Base-by-base conservation (phyloP, 768 basidiomycete species). In the Mycena olivaceomarginata region DNA sequence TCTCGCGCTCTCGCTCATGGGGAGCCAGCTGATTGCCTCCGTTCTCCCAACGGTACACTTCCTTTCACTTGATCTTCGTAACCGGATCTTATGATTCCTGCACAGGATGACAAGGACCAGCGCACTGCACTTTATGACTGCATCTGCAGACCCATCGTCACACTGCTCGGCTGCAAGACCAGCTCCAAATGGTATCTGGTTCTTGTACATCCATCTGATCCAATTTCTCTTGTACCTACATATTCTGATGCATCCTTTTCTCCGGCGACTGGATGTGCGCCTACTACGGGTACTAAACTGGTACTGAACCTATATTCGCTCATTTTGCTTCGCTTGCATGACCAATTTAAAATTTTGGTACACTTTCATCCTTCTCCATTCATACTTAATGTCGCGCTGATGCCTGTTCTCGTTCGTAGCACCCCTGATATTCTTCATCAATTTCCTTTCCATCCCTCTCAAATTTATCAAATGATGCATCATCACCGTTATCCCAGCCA, bases 101-200 rank as follows among this genome's bases (percentile, higher is more conserved):
- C n/a, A n/a, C n/a, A n/a, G n/a, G n/a, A n/a, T n/a, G n/a, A n/a
- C n/a, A n/a, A n/a, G n/a, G n/a, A n/a, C n/a, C n/a, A n/a, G n/a
- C n/a, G n/a, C n/a, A n/a, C n/a, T n/a, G n/a, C n/a, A n/a, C n/a
- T n/a, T n/a, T n/a, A n/a, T n/a, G n/a, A n/a, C n/a, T n/a, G n/a
- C n/a, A n/a, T n/a, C n/a, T n/a, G n/a, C n/a, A n/a, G n/a, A n/a
- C n/a, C n/a, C n/a, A n/a, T n/a, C n/a, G n/a, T n/a, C n/a, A n/a
- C n/a, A n/a, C n/a, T n/a, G n/a, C n/a, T n/a, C n/a, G n/a, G n/a
- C n/a, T n/a, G n/a, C n/a, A n/a, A n/a, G n/a, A n/a, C n/a, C n/a
- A 96, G 96, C 39, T 96, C 96, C 1, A 96, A 96, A 82, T 31
- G 95, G 96, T 82, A 96, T 96, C 81, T 97, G 96, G 96, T 89